A percentile compares a stretch with the other conserved stretches of the same genome.
phyloP scores from a whole-genome alignment of 495 filamentous ascomycete genomes.

The Penicillium nucicola region DNA sequence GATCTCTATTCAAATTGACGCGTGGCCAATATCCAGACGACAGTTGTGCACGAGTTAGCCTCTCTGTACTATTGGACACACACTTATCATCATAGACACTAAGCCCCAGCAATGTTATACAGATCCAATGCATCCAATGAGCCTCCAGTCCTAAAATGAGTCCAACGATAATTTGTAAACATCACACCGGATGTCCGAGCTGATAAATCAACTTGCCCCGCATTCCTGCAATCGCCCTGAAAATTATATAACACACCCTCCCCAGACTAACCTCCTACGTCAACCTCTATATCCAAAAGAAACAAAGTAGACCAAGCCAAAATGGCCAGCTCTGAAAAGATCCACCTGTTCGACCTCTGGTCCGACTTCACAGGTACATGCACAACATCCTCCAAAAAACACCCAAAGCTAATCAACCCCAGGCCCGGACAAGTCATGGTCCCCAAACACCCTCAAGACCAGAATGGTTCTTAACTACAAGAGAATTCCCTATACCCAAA shows the following conservation, averaged over 20 bases:
- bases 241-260: too few species aligned
- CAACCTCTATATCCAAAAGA: background rate
- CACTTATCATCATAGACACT: too few species aligned
- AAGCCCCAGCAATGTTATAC: too few species aligned
- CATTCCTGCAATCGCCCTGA: background rate
- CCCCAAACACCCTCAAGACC: constrained; percentile 37
- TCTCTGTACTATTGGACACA: too few species aligned
- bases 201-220: constrained; percentile 1
- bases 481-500: constrained; percentile 38
- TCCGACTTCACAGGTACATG: constrained; percentile 32
- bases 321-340: constrained; percentile 28
- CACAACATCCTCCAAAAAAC: background rate
- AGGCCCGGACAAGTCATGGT: constrained; percentile 39
- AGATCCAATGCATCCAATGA: too few species aligned
- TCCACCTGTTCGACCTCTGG: constrained; percentile 40
- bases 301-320: background rate
- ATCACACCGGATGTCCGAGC: background rate
- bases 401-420: constrained; percentile 1
- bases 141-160: too few species aligned
- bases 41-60: too few species aligned
- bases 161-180: too few species aligned
- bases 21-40: too few species aligned
- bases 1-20: too few species aligned
- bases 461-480: constrained; percentile 42
- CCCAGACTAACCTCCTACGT: too few species aligned